These are phyloP conservation scores for Aspergillus sp. DNA, from an alignment of 2,329 filamentous ascomycete species.

Conservation along the genomic window DNA sequence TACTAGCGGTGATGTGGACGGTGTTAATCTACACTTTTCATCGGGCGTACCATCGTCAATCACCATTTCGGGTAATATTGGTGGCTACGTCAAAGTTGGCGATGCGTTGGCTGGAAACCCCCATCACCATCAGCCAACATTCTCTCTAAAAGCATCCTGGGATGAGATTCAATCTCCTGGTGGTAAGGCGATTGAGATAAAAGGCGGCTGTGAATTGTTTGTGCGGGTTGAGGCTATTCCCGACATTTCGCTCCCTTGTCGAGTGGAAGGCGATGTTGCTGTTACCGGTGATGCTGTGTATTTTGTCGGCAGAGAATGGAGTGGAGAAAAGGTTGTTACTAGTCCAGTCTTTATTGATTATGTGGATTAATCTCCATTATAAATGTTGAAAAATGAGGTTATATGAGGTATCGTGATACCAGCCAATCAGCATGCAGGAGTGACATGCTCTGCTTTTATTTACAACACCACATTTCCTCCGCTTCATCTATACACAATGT, in stretches of 20 bases:
- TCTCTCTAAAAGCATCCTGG: constrained; percentile 3
- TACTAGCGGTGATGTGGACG: constrained; percentile 9
- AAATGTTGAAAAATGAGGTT: too few relatives aligned
- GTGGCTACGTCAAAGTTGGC: constrained; percentile 10
- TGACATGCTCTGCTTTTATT: too few relatives aligned
- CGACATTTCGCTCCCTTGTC: constrained; percentile 1
- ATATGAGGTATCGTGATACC: too few relatives aligned
- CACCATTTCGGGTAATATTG: constrained; percentile 2
- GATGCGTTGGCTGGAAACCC: constrained; percentile 4
- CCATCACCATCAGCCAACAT: constrained; percentile 6
- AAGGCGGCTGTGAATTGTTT: constrained; percentile 6
- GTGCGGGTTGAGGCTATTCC: constrained; percentile 8
- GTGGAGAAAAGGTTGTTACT: constrained; percentile 7
- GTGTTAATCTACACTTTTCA: constrained; percentile 2
- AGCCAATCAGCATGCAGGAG: too few relatives aligned
- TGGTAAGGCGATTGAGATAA: constrained; percentile 6
- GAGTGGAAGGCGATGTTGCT: constrained; percentile 1
- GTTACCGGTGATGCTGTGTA: constrained; percentile 2
- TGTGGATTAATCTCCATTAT: too few relatives aligned
- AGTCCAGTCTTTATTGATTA: constrained; percentile 6
- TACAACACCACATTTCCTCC: too few relatives aligned
- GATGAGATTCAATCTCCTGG: constrained; percentile 1
- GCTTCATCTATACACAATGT: too few relatives aligned
- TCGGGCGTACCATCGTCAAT: neutral
- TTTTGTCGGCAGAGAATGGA: constrained; percentile 10